Evolutionary conservation across 331 rosid species (phyloP).

Genomic region (Acacia concinna): DNA sequence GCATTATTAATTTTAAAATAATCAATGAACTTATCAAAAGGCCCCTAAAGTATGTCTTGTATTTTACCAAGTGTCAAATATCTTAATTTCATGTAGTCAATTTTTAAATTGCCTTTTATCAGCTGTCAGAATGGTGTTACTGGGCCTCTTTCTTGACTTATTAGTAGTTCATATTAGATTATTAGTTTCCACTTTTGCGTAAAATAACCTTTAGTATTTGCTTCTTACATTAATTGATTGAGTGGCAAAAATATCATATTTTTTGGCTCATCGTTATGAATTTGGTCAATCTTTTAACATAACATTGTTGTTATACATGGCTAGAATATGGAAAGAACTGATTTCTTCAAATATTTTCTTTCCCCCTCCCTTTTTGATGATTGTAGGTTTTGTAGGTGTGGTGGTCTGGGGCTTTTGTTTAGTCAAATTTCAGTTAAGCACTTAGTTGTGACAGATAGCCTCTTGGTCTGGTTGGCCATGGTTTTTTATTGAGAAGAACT

Average conservation of each 20-base stretch:
- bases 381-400: not conserved
- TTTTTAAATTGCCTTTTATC: not conserved
- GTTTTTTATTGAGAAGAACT: conserved; percentile 16
- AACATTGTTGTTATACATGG: not conserved
- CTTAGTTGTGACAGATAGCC: not conserved
- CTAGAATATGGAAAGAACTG: not conserved
- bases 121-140: not conserved
- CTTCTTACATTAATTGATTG: not conserved
- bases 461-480: not conserved
- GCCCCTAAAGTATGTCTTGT: no score
- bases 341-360: not conserved
- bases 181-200: not conserved
- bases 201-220: not conserved
- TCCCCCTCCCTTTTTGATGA: not conserved
- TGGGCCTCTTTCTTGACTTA: not conserved
- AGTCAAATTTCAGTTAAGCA: not conserved
- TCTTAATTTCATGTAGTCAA: not conserved
- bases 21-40: not conserved
- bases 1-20: not conserved
- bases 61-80: not conserved
- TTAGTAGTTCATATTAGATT: not conserved
- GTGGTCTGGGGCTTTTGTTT: not conserved
- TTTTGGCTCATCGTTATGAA: not conserved
- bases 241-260: not conserved
- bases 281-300: not conserved